Base-by-base conservation (phyloP, 106 monocot species). In the Iris macrosiphon region DNA sequence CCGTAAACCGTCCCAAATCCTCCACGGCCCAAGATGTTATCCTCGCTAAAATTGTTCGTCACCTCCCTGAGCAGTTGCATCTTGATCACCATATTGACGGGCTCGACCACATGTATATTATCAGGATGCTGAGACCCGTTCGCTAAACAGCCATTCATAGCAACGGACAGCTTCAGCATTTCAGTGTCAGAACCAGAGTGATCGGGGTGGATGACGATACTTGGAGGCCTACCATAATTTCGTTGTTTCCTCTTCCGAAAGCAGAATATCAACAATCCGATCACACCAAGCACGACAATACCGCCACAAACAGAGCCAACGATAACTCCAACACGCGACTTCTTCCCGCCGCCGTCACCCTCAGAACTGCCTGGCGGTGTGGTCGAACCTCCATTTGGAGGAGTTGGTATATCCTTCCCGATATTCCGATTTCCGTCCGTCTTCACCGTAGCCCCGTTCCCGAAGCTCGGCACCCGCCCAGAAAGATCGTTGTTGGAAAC, bases 1-100 rank as follows among this genome's bases (percentile, higher is more conserved):
- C 68, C 70, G 59, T 87, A 87, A 9, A 87, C 87, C 3, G 78
- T 82, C 34, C 82, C 87, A 65, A 87, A 87, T 13, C 87, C 87
- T 43, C 87, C 87, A 27, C 56, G 61, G 2, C 87, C 87, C 50
- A 87, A 45, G 3, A 87, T 53, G 31, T 87, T 87, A 0, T 71
- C 71, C 22, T 61, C 63, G 19, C 64, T 75, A 47, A 82, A 87
- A 57, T 87, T 75, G 20, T 87, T 55, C 0, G 87, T 87, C 26
- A 67, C 87, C 8, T 66, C 65, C 32, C 78, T 61, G 4, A 87
- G 63, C 10, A 82, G 55, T 43, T 82, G 63, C 18, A 82, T 68
- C 7, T 81, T 57, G 22, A 75, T 61, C 8, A 74, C 73, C 60
- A 78, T 67, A 40, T 54, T 81, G 23, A 64, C 56, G 8, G 61